Conservation (phyloP, 305 asterid species). For the Fraxinus sp. region DNA sequence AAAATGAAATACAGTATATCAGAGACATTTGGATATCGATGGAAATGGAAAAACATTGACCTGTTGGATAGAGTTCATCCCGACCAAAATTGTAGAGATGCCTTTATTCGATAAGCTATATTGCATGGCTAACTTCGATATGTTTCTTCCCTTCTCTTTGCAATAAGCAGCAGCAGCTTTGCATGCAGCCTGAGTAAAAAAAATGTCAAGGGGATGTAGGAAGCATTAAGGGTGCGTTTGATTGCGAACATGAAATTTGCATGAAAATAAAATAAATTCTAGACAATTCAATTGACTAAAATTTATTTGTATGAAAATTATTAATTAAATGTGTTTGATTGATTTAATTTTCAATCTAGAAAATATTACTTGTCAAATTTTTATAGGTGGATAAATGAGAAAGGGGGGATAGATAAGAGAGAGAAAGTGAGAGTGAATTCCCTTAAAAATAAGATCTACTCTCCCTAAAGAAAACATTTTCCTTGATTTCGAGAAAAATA, state of each 20-base stretch:
- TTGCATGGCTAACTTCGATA: conserved; percentile 78
- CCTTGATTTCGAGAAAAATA: no score
- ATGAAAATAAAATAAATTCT: not conserved
- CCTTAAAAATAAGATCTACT: no score
- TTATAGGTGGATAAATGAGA: no score
- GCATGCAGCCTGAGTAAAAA: conserved; percentile 68
- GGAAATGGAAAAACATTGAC: conserved; percentile 33
- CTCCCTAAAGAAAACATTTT: no score
- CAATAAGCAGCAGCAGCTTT: conserved; percentile 71
- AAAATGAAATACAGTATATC: not conserved
- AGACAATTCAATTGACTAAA: no score
- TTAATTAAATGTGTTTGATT: no score
- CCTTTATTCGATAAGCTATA: conserved; percentile 74
- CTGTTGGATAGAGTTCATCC: conserved; percentile 85
- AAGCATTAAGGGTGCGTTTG: conserved; percentile 8
- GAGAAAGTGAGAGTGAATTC: no score
- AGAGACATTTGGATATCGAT: not conserved
- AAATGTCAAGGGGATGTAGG: not conserved
- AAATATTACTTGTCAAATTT: no score
- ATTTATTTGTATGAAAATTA: no score
- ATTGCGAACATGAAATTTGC: not conserved
- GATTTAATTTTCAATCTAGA: no score
- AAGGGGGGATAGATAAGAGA: no score
- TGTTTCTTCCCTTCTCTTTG: conserved; percentile 62
- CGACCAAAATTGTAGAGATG: conserved; percentile 77